A percentile compares a stretch with the other conserved stretches of the same genome.
Evolutionary conservation across 2,329 filamentous ascomycete species (phyloP).

Genomic region (Mollisia scopiformis): DNA sequence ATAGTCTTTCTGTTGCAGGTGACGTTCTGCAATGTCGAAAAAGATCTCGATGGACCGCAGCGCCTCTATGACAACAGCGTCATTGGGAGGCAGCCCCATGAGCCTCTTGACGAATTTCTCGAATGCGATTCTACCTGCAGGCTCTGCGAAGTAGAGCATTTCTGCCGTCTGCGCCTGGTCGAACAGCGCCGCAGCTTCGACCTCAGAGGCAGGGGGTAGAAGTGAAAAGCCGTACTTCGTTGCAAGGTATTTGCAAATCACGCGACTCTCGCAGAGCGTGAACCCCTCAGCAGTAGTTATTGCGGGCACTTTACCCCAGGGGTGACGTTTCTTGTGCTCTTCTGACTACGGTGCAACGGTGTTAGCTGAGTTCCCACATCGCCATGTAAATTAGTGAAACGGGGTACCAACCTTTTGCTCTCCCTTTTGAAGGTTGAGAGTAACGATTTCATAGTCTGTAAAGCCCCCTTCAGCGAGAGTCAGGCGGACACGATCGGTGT

Average conservation of each 20-base stretch:
- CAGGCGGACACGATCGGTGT: slow-evolving; percentile 46
- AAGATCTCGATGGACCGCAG: slow-evolving; percentile 43
- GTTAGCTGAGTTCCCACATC: slow-evolving; percentile 32
- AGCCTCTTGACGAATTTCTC: slow-evolving; percentile 50
- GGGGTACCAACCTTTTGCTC: slow-evolving; percentile 44
- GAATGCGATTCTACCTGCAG: slow-evolving; percentile 46
- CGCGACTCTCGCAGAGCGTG: slow-evolving; percentile 49
- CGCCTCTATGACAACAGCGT: slow-evolving; percentile 42
- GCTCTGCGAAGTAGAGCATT: slow-evolving; percentile 47
- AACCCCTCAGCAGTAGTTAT: slow-evolving; percentile 44
- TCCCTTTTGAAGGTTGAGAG: slow-evolving; percentile 42
- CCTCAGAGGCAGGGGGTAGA: slow-evolving; percentile 42
- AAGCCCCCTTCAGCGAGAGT: slow-evolving; percentile 48
- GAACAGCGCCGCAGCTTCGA: slow-evolving; percentile 45
- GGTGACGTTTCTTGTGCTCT: slow-evolving; percentile 43
- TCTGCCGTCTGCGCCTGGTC: slow-evolving; percentile 47
- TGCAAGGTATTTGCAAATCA: slow-evolving; percentile 50
- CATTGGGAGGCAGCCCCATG: slow-evolving; percentile 46
- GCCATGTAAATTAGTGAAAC: slow-evolving; percentile 24
- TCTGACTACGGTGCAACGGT: slow-evolving; percentile 36
- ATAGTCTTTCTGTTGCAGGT: slow-evolving; percentile 44
- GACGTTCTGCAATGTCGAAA: slow-evolving; percentile 46
- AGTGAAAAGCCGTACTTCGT: slow-evolving; percentile 49
- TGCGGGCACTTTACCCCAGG: slow-evolving; percentile 46
- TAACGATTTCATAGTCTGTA: slow-evolving; percentile 44